Base-by-base conservation (phyloP, 2,329 filamentous ascomycete species). In the Phyllosticta citrichinensis region DNA sequence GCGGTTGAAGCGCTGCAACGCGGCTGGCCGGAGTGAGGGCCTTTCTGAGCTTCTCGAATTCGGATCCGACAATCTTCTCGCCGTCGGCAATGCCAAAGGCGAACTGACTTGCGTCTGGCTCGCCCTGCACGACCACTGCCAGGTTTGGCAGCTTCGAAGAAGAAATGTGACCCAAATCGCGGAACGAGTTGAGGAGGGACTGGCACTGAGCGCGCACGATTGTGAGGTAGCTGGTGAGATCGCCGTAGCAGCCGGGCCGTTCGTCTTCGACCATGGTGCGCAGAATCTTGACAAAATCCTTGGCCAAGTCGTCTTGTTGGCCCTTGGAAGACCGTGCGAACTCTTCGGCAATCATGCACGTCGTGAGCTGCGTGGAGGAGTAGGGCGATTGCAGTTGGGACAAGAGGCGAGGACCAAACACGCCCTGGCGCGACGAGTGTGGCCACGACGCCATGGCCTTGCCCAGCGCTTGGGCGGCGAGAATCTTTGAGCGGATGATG, bases 81-180 rank as follows among this genome's bases (percentile, higher is more conserved):
- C 92, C 94, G 66, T 93, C 91, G 0, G 82, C 77, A 57, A 97
- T 82, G 1, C 91, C 95, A 73, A 99, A 99, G 6, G 94, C 93
- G 67, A 86, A 93, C 10, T 93, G 92, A 0, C 94, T 93, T 40
- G 94, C 93, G 69, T 95, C 89, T 5, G 88, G 81, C 69, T 97
- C 93, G 30, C 94, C 94, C 75, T 99, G 94, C 9, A 97, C 93
- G 19, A 99, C 85, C 2, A 96, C 90, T 22, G 94, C 91, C 55
- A 97, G 82, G 5, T 81, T 81, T 0, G 95, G 93, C 51, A 97
- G 78, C 68, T 91, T 87, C 66, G 54, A 25, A 54, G 60, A 51
- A 35, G 69, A 65, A 17, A 72, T 68, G 58, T 74, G 70, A 10
- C 66, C 68, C 52, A 57, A 54, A 17, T 97, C 93, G 67, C 91